Evolutionary conservation across 768 basidiomycete species (phyloP).

Genomic region (Lactarius trivialis): DNA sequence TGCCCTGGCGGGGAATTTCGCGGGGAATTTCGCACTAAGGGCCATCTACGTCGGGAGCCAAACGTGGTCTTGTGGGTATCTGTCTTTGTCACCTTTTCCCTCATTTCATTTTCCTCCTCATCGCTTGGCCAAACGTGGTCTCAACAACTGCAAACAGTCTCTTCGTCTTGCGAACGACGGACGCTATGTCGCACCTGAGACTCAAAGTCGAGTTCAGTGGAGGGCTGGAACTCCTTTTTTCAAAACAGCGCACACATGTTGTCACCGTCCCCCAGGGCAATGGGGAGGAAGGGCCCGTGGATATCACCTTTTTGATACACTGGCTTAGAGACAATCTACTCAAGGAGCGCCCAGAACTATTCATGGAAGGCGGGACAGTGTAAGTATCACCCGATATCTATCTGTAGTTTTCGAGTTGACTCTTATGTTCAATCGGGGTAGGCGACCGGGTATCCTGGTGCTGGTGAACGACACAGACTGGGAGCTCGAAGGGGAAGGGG

Average conservation of each 20-base stretch:
- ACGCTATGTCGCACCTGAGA: conserved; percentile 24
- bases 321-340: conserved; percentile 73
- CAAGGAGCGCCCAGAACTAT: conserved; percentile 81
- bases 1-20: no score
- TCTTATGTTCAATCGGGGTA: conserved; percentile 27
- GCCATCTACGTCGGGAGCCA: no score
- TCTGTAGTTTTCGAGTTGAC: not conserved
- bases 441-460: conserved; percentile 94
- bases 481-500: conserved; percentile 20
- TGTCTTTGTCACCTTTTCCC: no score
- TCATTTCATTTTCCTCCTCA: no score
- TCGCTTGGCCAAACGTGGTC: not conserved
- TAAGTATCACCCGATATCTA: conserved; percentile 37
- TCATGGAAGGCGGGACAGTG: conserved; percentile 84
- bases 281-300: conserved; percentile 39
- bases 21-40: no score
- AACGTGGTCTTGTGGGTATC: no score
- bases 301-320: conserved; percentile 71
- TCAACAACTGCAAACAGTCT: conserved; percentile 5
- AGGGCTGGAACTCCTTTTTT: conserved; percentile 81
- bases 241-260: conserved; percentile 53
- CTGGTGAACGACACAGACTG: conserved; percentile 43
- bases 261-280: conserved; percentile 44
- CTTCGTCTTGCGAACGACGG: not conserved
- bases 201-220: conserved; percentile 76